A percentile compares a stretch with the other conserved stretches of the same genome.
Evolutionary conservation across 1,284 basidiomycete genomes (phyloP).

Genomic region (Ustilago crameri): DNA sequence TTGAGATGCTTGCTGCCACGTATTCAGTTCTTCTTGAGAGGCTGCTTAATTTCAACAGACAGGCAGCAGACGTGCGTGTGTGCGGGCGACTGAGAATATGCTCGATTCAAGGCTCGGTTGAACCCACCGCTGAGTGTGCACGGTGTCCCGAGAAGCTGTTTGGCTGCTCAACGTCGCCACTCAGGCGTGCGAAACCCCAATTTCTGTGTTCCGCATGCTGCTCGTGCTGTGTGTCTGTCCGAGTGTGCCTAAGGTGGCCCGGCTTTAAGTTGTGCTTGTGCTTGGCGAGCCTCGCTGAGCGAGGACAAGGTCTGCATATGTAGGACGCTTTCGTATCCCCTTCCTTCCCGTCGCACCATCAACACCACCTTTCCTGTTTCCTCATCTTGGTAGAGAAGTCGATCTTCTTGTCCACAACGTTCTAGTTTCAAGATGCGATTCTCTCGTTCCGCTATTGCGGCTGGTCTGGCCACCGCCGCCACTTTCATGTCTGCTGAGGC

Average conservation of each 20-base stretch:
- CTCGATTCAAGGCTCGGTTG: not conserved
- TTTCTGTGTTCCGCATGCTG: too few relatives aligned
- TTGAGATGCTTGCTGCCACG: constrained; percentile 14
- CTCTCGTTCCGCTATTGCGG: constrained; percentile 47
- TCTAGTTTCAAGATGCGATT: constrained; percentile 43
- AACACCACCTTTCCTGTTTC: constrained; percentile 2
- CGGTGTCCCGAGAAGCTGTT: not conserved
- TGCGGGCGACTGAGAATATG: not conserved
- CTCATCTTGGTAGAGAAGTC: constrained; percentile 18
- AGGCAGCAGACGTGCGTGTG: not conserved
- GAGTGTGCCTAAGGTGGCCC: too few relatives aligned
- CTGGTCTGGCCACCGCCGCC: constrained; percentile 54
- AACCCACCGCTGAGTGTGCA: not conserved
- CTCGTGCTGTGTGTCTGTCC: too few relatives aligned
- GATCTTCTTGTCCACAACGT: constrained; percentile 1
- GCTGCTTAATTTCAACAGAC: not conserved
- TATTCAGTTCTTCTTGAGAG: constrained; percentile 9
- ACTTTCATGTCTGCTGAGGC: constrained; percentile 72
- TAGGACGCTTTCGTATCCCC: not conserved
- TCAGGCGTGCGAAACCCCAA: too few relatives aligned
- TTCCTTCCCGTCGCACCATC: constrained; percentile 2
- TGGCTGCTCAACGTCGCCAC: not conserved
- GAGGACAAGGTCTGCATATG: constrained; percentile 2
- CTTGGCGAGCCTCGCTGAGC: not conserved
- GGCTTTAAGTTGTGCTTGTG: too few relatives aligned